Evolutionary conservation across 2,329 filamentous ascomycete species (phyloP).

Genomic region (Apiospora koreana): DNA sequence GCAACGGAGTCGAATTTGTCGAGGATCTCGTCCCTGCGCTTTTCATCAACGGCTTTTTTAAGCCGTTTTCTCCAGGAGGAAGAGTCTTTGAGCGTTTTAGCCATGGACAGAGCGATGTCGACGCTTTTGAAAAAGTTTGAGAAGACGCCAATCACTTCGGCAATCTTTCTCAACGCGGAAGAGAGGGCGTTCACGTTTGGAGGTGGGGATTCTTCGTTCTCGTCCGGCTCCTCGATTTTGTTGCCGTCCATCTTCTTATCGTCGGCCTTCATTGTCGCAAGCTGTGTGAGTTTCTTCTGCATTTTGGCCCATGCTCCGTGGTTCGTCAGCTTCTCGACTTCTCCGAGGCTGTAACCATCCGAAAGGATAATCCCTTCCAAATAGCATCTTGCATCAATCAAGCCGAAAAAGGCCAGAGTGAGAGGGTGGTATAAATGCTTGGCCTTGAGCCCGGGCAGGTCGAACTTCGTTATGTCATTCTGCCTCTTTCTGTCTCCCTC

Average conservation of each 20-base stretch:
- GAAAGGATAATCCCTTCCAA: constrained; percentile 12
- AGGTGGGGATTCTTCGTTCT: background rate
- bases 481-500: no score
- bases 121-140: constrained; percentile 17
- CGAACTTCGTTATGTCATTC: background rate
- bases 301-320: constrained; percentile 13
- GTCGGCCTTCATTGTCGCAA: background rate
- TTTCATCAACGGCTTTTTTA: background rate
- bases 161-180: constrained; percentile 11
- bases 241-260: background rate
- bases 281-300: background rate
- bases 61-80: background rate
- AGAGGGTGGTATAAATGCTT: constrained; percentile 17
- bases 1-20: background rate
- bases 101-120: constrained; percentile 12
- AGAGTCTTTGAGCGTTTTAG: background rate
- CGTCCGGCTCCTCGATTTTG: background rate
- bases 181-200: background rate
- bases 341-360: constrained; percentile 12
- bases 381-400: constrained; percentile 15
- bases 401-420: constrained; percentile 16
- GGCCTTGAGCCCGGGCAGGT: constrained; percentile 9
- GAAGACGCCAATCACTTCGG: constrained; percentile 14
- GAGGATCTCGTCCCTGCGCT: background rate
- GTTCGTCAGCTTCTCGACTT: constrained; percentile 14